Evolutionary conservation across 768 basidiomycete species (phyloP).

Genomic region (Serendipita sp.): DNA sequence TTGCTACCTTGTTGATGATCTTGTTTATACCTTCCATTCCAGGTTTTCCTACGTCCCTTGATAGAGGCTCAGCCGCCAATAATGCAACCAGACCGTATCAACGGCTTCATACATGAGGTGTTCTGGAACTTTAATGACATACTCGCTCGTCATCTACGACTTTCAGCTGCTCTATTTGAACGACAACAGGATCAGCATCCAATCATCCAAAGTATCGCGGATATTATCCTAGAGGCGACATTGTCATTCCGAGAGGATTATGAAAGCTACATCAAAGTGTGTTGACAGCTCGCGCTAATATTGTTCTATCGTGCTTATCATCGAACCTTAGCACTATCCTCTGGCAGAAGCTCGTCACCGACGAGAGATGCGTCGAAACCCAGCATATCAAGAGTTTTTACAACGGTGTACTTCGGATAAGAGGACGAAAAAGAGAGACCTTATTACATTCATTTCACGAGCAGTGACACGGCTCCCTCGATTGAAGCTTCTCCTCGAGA

Average conservation of each 20-base stretch:
- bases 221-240: constrained; percentile 56
- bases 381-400: constrained; percentile 49
- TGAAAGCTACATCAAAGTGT: constrained; percentile 58
- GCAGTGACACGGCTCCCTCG: constrained; percentile 82
- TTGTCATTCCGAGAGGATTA: constrained; percentile 45
- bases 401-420: constrained; percentile 46
- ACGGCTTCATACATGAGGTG: constrained; percentile 60
- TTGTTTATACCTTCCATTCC: background rate
- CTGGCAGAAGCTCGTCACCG: constrained; percentile 71
- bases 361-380: constrained; percentile 54
- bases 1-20: background rate
- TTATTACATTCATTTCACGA: constrained; percentile 68
- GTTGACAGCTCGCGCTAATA: background rate
- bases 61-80: constrained; percentile 45
- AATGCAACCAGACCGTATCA: constrained; percentile 36
- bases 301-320: background rate
- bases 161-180: constrained; percentile 57
- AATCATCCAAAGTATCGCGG: constrained; percentile 63
- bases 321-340: constrained; percentile 44
- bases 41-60: constrained; percentile 65
- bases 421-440: constrained; percentile 54
- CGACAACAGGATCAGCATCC: constrained; percentile 79
- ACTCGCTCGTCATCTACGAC: constrained; percentile 43
- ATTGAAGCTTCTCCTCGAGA: constrained; percentile 55
- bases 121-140: constrained; percentile 73